Base-by-base conservation (phyloP, 805 yeast genomes). In the Candida nemodendra region DNA sequence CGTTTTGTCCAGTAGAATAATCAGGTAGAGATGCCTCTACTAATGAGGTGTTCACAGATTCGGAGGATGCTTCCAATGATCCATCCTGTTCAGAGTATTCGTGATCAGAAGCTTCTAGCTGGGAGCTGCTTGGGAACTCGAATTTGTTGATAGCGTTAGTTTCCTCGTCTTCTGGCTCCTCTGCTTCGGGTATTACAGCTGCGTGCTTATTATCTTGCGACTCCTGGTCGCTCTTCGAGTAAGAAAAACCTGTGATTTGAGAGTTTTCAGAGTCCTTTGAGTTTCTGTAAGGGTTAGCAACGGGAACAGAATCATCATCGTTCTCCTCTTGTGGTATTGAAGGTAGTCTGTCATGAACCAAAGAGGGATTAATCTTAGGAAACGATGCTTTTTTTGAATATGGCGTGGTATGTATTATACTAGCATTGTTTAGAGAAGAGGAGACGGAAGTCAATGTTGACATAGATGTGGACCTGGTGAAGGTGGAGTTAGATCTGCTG, bases 401-500 rank as follows among this genome's bases (percentile, higher is more conserved):
- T 7, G 24, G 11, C 9, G 24, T 11, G 9, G 24, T 8, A 11
- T 21, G 24, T n/a, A 33, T 39, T 11, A 12, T 30, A 18, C 18
- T 18, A 34, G 25, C 30, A 31, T 30, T 17, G 21, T 43, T 34
- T 9, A 36, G 35, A 3, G 50, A 34, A 1, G 58, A 47, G 3
- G 42, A 32, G 7, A 44, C 22, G 16, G 61, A 51, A 18, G 46
- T 42, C 19, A 55, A 36, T 2, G 63, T 57, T 11, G 56, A 45
- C 9, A 51, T 42, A 4, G 62, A 57, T 9, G 56, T 53, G 5
- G 59, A 41, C 43, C 63, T 51, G 8, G 65, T 57, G 40, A 58
- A 59, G 12, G 54, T 45, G 5, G 59, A 54, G 34, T 44, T 50
- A 4, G 56, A 40, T 33, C 54, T 42, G 40, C 51, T 47, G 26